These are phyloP conservation scores for Penicillium fuscoglaucum DNA, from an alignment of 2,329 filamentous ascomycete species.

Conservation along the genomic window DNA sequence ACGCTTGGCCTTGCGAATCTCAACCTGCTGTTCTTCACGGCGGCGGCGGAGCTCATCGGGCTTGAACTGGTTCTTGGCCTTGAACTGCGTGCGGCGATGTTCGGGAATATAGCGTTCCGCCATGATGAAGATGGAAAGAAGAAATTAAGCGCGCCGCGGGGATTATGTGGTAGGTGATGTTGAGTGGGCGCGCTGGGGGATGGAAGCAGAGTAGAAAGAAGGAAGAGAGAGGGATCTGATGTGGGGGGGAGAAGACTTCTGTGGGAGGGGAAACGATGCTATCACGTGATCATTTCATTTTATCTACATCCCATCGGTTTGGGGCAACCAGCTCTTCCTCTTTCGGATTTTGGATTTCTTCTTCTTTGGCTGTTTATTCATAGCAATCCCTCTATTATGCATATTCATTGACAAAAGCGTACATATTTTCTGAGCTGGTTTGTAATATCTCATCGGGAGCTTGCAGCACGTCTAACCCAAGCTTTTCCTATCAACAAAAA, in stretches of 20 bases:
- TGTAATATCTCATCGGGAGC: not conserved
- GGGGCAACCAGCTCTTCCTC: not conserved
- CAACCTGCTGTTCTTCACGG: constrained; percentile 98
- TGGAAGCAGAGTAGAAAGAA: constrained; percentile 20
- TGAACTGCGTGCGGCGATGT: constrained; percentile 98
- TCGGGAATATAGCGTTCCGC: constrained; percentile 99
- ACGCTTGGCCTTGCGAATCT: constrained; percentile 97
- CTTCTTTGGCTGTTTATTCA: not conserved
- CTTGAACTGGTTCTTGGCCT: constrained; percentile 99
- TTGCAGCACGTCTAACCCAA: not conserved
- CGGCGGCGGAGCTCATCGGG: constrained; percentile 97
- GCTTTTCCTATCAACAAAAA: constrained; percentile 4
- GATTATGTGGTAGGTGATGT: constrained; percentile 16
- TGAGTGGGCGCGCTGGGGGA: constrained; percentile 22
- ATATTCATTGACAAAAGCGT: not conserved
- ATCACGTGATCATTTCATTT: constrained; percentile 23
- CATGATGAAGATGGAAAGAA: constrained; percentile 60
- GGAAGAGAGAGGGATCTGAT: constrained; percentile 24
- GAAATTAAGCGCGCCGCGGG: constrained; percentile 32
- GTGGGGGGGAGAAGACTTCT: constrained; percentile 20
- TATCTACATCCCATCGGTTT: constrained; percentile 12
- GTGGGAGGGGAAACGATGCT: constrained; percentile 21
- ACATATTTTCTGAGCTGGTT: not conserved
- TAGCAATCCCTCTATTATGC: not conserved
- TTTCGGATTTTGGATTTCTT: not conserved